Base-by-base conservation (phyloP, 345 rosid species). In the Lepidium didymum region DNA sequence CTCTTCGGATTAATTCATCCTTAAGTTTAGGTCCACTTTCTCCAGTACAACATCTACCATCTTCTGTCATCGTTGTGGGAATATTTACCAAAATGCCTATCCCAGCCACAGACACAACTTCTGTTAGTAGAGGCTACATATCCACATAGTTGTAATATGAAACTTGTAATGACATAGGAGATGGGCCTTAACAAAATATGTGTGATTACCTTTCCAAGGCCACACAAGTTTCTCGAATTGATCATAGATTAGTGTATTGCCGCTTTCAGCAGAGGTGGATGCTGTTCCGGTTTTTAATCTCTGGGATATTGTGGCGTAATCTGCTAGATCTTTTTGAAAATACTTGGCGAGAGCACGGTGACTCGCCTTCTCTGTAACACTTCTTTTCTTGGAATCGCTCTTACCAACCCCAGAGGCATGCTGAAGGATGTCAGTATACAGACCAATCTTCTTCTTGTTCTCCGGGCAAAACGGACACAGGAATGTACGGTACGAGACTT, bases 321-420 rank as follows among this genome's bases (percentile, higher is more conserved):
- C 40, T 5, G 62, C 73, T 3, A 81, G 57, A 78, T 86, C 94
- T 9, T 84, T 84, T 38, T 74, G 81, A 77, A 94, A 77, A 79
- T 89, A 94, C 56, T 81, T 91, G 33, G 77, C 83, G 67, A 94
- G 77, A 46, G 99, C 97, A 35, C 86, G 81, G 82, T 94, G 99
- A 74, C 77, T 79, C 9, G 92, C 97, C 75, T 85, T 94, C 76
- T 82, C 92, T 60, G 84, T 87, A 2, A 71, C 65, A 57, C 83
- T 86, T 70, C 99, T 76, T 77, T 94, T 90, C 36, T 76, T 77
- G 3, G 97, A 92, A 10, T 51, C 38, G 68, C 99, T 94, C 49
- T 79, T 82, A 60, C 97, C 97, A 67, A 94, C 97, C 38, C 96
- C 99, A 42, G 93, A 86, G 66, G 97, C 99, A 84, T 94, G 99